Evolutionary conservation across 352 stramenopile species (phyloP).

Genomic region (Pythium rhizo-oryzae): DNA sequence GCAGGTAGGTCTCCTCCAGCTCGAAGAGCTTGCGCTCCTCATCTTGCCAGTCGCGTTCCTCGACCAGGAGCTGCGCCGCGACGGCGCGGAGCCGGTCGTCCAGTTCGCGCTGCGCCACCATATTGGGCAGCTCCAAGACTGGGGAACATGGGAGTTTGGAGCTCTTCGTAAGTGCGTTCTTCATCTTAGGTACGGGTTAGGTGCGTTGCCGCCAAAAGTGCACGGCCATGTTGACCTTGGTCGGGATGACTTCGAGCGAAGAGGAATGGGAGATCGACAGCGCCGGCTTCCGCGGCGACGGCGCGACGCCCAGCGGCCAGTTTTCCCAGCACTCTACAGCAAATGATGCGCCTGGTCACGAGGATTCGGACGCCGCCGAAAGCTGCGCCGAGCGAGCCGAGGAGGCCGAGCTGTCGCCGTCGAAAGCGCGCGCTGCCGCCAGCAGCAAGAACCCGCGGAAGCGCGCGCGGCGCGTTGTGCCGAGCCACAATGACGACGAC

Average conservation of each 20-base stretch:
- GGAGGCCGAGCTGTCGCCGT: slow-evolving; percentile 2
- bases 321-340: background rate
- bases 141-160: background rate
- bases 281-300: background rate
- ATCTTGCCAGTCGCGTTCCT: slow-evolving; percentile 60
- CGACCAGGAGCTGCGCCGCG: slow-evolving; percentile 41
- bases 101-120: slow-evolving; percentile 54
- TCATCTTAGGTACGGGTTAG: slow-evolving; percentile 10
- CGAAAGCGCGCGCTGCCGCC: background rate
- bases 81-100: slow-evolving; percentile 54
- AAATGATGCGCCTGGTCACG: background rate
- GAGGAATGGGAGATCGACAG: slow-evolving; percentile 22
- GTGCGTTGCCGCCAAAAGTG: background rate
- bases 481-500: slow-evolving; percentile 14
- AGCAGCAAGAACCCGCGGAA: slow-evolving; percentile 10
- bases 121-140: background rate
- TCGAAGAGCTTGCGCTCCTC: slow-evolving; percentile 76
- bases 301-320: background rate
- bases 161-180: background rate
- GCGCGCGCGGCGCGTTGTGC: slow-evolving; percentile 7
- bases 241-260: slow-evolving; percentile 19
- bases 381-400: background rate
- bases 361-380: background rate
- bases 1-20: slow-evolving; percentile 73
- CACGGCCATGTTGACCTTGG: too few species aligned